A percentile compares a stretch with the other conserved stretches of the same genome.
These are phyloP conservation scores for Mycena vitilis DNA, from an alignment of 768 basidiomycete genomes.

Conservation along the genomic window DNA sequence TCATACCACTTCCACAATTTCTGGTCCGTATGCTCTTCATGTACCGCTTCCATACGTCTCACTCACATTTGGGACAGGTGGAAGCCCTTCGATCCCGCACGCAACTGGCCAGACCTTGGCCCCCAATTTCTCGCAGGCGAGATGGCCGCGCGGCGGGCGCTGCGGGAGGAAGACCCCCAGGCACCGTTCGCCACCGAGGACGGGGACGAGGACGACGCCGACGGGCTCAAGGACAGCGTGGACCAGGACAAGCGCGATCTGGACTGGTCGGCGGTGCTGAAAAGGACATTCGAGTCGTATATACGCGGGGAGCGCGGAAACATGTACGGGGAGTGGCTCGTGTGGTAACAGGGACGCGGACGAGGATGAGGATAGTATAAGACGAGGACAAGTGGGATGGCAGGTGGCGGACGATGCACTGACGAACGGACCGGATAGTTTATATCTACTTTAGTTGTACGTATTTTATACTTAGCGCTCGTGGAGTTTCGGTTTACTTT, in stretches of 20 bases:
- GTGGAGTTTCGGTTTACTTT: not conserved
- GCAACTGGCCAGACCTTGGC: slow-evolving; percentile 94
- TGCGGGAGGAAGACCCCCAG: slow-evolving; percentile 46
- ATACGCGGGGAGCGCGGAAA: slow-evolving; percentile 89
- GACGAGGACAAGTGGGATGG: too few species aligned
- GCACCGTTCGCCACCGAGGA: slow-evolving; percentile 32
- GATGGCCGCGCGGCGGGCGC: slow-evolving; percentile 63
- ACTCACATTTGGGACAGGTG: slow-evolving; percentile 67
- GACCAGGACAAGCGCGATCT: slow-evolving; percentile 79
- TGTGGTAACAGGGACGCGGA: slow-evolving; percentile 18
- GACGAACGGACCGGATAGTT: slow-evolving; percentile 2
- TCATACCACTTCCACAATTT: slow-evolving; percentile 97
- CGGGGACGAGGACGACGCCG: slow-evolving; percentile 10
- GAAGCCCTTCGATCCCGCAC: slow-evolving; percentile 89
- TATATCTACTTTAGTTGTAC: slow-evolving; percentile 27
- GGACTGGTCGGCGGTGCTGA: slow-evolving; percentile 89
- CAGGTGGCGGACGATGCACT: not conserved
- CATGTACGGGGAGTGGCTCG: slow-evolving; percentile 87
- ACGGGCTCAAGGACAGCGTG: slow-evolving; percentile 49
- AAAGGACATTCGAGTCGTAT: slow-evolving; percentile 95
- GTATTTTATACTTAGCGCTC: slow-evolving; percentile 11
- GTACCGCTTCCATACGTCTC: not conserved
- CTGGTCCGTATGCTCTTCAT: slow-evolving; percentile 62
- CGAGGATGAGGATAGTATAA: not conserved
- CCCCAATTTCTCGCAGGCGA: slow-evolving; percentile 81